phyloP scores from a whole-genome alignment of 805 yeast genomes.

The Candida silvicultrix region DNA sequence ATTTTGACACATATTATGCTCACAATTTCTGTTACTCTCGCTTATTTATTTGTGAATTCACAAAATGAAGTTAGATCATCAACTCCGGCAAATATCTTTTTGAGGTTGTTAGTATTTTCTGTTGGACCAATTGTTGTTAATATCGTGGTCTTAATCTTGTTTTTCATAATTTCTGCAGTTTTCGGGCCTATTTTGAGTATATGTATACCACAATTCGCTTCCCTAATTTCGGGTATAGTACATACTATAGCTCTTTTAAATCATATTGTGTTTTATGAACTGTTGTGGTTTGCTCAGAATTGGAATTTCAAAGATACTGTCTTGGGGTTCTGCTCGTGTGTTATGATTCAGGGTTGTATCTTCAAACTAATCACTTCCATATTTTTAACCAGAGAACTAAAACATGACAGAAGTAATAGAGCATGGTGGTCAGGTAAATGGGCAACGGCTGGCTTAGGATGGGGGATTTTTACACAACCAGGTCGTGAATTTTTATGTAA shows the following conservation, averaged over 20 bases:
- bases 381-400: slow-evolving; percentile 49
- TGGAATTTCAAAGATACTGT: slow-evolving; percentile 48
- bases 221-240: slow-evolving; percentile 40
- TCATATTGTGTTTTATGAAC: slow-evolving; percentile 43
- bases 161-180: slow-evolving; percentile 35
- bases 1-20: slow-evolving; percentile 31
- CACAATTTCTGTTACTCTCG: slow-evolving; percentile 31
- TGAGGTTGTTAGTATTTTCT: slow-evolving; percentile 38
- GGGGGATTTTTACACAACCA: slow-evolving; percentile 50
- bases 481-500: slow-evolving; percentile 52
- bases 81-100: slow-evolving; percentile 32
- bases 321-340: slow-evolving; percentile 45
- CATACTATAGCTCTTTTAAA: slow-evolving; percentile 42
- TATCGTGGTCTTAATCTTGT: slow-evolving; percentile 28
- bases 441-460: slow-evolving; percentile 50
- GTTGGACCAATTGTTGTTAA: slow-evolving; percentile 43
- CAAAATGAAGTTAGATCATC: slow-evolving; percentile 37
- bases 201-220: slow-evolving; percentile 36
- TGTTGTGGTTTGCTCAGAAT: slow-evolving; percentile 49
- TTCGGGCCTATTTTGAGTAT: slow-evolving; percentile 42
- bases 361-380: slow-evolving; percentile 38
- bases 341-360: slow-evolving; percentile 42
- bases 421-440: slow-evolving; percentile 75
- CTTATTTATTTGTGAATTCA: slow-evolving; percentile 48
- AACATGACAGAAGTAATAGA: slow-evolving; percentile 44